Percentiles rank a stretch among this genome's conserved stretches.
Conservation (phyloP, 805 yeast genomes). For the Candida sakaeoensis region DNA sequence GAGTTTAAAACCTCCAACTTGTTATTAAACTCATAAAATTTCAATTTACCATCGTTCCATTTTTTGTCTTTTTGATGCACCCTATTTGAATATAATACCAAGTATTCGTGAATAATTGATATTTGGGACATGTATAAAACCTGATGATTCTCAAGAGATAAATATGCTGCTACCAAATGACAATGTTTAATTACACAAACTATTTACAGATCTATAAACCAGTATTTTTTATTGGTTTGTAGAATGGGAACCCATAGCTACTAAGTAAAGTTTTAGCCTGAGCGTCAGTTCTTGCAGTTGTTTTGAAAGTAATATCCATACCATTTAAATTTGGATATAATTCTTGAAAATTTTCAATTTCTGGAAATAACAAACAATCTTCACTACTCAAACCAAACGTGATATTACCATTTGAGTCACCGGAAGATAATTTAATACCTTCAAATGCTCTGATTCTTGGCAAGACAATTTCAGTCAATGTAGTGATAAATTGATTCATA, state of each 20-base stretch:
- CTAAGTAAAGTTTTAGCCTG: constrained; percentile 85
- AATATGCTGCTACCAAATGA: background rate
- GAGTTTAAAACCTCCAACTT: constrained; percentile 43
- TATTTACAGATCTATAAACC: constrained; percentile 2
- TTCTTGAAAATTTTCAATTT: constrained; percentile 85
- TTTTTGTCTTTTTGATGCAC: constrained; percentile 43
- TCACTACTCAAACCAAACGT: constrained; percentile 79
- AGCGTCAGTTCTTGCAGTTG: constrained; percentile 84
- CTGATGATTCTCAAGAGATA: too few species aligned
- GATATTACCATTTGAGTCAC: constrained; percentile 83
- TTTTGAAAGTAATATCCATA: constrained; percentile 77
- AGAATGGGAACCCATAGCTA: constrained; percentile 77
- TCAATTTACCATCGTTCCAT: constrained; percentile 51
- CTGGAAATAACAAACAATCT: constrained; percentile 84
- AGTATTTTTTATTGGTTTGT: constrained; percentile 1
- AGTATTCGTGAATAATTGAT: constrained; percentile 45
- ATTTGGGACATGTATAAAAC: constrained; percentile 14
- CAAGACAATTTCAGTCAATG: constrained; percentile 86
- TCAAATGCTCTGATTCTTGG: constrained; percentile 87
- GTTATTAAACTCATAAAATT: constrained; percentile 45
- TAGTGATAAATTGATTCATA: constrained; percentile 79
- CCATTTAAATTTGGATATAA: constrained; percentile 86
- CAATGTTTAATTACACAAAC: background rate
- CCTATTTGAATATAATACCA: constrained; percentile 44
- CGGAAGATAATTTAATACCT: constrained; percentile 73